phyloP scores from a whole-genome alignment of 2,329 filamentous ascomycete species.

The Eurotiales sp. region DNA sequence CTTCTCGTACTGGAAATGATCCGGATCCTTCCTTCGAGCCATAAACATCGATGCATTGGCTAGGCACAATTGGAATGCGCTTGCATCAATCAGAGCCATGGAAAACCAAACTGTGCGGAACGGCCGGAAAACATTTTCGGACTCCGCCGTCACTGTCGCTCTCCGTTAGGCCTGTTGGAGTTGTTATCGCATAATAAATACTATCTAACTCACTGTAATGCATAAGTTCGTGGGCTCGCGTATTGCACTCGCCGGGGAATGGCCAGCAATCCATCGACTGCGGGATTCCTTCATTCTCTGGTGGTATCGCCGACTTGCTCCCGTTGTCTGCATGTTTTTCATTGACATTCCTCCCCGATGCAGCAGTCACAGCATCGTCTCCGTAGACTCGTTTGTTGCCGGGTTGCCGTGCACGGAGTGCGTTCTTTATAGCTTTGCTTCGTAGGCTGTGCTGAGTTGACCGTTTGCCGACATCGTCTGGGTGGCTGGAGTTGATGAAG shows the following conservation, averaged over 20 bases:
- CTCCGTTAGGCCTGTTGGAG: background rate
- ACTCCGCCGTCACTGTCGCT: constrained; percentile 10
- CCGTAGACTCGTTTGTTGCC: background rate
- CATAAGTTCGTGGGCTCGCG: constrained; percentile 15
- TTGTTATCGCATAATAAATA: background rate
- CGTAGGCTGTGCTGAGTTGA: constrained; percentile 15
- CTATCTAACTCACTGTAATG: constrained; percentile 14
- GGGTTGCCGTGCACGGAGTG: constrained; percentile 11
- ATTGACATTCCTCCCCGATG: background rate
- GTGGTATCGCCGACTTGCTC: no score
- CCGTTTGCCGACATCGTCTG: constrained; percentile 12
- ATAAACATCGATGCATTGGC: constrained; percentile 26
- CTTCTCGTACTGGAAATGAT: constrained; percentile 19
- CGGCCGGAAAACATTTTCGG: constrained; percentile 23
- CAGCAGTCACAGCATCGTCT: constrained; percentile 11
- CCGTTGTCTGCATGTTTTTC: background rate
- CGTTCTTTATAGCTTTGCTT: constrained; percentile 16
- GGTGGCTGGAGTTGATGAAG: constrained; percentile 15
- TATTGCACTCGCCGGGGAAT: constrained; percentile 13
- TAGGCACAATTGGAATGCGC: constrained; percentile 22
- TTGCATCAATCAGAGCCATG: constrained; percentile 22
- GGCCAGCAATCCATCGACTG: constrained; percentile 11
- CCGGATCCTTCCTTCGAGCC: constrained; percentile 18
- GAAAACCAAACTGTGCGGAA: constrained; percentile 26
- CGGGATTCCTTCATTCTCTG: background rate